Percentiles rank a stretch among this genome's conserved stretches.
Evolutionary conservation across 768 basidiomycete species (phyloP).

Genomic region (Gloeophyllum trabeum): DNA sequence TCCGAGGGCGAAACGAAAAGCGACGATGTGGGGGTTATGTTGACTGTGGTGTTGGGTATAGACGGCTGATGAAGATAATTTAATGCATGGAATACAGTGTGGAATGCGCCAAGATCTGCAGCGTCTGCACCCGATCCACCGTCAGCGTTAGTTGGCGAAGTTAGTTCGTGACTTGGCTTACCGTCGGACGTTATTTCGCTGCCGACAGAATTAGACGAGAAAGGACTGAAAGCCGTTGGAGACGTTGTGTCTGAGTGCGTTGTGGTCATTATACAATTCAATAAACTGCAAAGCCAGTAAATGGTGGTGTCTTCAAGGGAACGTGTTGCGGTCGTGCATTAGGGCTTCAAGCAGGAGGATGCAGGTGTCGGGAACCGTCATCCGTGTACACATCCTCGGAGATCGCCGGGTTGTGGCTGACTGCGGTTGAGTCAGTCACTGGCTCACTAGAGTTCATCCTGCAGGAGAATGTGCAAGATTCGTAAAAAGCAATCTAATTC

Average conservation of each 20-base stretch:
- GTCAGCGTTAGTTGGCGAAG: background rate
- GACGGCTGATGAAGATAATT: slow-evolving; percentile 37
- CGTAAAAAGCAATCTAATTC: too few relatives aligned
- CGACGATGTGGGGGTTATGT: slow-evolving; percentile 23
- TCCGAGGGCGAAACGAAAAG: slow-evolving; percentile 16
- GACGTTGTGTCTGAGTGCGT: slow-evolving; percentile 24
- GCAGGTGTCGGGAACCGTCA: background rate
- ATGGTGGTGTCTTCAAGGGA: slow-evolving; percentile 7
- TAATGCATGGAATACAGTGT: slow-evolving; percentile 56
- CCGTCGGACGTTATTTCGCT: slow-evolving; percentile 26
- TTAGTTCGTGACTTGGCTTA: slow-evolving; percentile 9
- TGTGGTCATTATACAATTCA: slow-evolving; percentile 14
- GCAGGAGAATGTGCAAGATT: too few relatives aligned
- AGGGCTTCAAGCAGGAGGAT: background rate
- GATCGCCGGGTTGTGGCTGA: background rate
- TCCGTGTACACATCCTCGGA: background rate
- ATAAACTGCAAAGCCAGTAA: slow-evolving; percentile 7
- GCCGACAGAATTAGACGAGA: slow-evolving; percentile 14
- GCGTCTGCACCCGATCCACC: slow-evolving; percentile 28
- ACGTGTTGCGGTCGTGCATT: slow-evolving; percentile 12
- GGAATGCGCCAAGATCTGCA: slow-evolving; percentile 68
- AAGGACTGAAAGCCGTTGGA: slow-evolving; percentile 26
- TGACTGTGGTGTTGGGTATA: background rate
- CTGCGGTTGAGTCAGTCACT: background rate
- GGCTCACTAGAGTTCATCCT: background rate